Evolutionary conservation across 2,329 filamentous ascomycete genomes (phyloP).

Genomic region (Fusarium redolens): DNA sequence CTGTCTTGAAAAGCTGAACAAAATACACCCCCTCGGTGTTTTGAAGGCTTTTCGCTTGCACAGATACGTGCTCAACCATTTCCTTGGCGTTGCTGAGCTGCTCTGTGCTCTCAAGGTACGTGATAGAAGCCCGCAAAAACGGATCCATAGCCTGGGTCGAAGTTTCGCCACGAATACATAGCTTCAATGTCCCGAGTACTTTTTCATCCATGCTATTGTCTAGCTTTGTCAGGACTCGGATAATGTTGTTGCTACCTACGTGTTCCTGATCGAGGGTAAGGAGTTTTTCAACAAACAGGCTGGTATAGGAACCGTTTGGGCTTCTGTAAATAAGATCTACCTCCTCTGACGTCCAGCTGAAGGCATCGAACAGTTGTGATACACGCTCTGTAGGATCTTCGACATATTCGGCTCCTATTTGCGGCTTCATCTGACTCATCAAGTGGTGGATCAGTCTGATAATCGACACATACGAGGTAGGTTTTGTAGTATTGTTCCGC

Average conservation of each 20-base stretch:
- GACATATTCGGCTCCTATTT: constrained; percentile 50
- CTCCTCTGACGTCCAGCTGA: constrained; percentile 61
- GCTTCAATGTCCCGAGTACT: constrained; percentile 65
- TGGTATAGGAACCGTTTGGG: constrained; percentile 47
- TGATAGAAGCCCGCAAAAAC: constrained; percentile 67
- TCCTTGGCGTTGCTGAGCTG: constrained; percentile 49
- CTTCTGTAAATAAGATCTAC: constrained; percentile 58
- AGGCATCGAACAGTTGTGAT: constrained; percentile 47
- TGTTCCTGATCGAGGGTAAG: constrained; percentile 70
- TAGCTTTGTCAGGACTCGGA: constrained; percentile 66
- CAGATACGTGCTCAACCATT: constrained; percentile 57
- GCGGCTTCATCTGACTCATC: constrained; percentile 56
- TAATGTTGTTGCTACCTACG: constrained; percentile 63
- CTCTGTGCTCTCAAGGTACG: constrained; percentile 62
- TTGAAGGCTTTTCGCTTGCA: constrained; percentile 58
- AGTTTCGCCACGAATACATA: constrained; percentile 61
- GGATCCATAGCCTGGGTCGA: constrained; percentile 60
- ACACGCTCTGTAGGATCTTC: constrained; percentile 55
- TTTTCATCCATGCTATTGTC: constrained; percentile 62
- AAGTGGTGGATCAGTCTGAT: constrained; percentile 62
- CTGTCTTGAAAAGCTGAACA: constrained; percentile 56
- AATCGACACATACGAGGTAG: constrained; percentile 64
- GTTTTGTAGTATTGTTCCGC: constrained; percentile 59
- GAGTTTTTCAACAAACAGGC: constrained; percentile 74
- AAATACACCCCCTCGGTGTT: constrained; percentile 62